These are phyloP conservation scores for Camellia granthamiana DNA, from an alignment of 148 eudicot genomes.

Conservation along the genomic window DNA sequence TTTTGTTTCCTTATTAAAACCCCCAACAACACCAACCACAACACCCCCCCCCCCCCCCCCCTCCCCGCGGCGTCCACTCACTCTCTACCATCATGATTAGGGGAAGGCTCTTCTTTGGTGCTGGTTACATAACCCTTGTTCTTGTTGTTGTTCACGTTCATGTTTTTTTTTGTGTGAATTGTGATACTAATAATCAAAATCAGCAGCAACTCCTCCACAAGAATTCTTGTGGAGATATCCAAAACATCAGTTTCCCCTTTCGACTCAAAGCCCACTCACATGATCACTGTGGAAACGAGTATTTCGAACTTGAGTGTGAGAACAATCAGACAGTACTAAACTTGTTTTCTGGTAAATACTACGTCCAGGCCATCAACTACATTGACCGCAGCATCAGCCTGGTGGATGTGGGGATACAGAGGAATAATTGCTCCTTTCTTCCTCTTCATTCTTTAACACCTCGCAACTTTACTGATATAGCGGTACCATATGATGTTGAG, in stretches of 20 bases:
- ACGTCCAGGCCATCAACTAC: conserved; percentile 15
- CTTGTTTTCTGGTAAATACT: conserved; percentile 5
- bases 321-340: conserved; percentile 11
- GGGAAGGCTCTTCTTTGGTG: neutral
- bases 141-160: neutral
- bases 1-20: no score
- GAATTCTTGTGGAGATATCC: conserved; percentile 7
- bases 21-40: no score
- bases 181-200: no score
- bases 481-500: neutral
- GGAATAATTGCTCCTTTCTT: conserved; percentile 10
- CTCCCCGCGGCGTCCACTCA: no score
- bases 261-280: neutral
- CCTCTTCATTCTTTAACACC: conserved; percentile 10
- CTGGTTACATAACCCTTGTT: neutral
- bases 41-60: no score
- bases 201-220: no score
- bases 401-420: conserved; percentile 13
- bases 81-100: neutral
- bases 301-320: conserved; percentile 15
- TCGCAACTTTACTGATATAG: neutral
- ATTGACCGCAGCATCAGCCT: neutral
- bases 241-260: conserved; percentile 5
- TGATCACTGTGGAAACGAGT: neutral
- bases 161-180: neutral